These are phyloP conservation scores for Scutellaria galericulata DNA, from an alignment of 257 asterid genomes.

Conservation along the genomic window DNA sequence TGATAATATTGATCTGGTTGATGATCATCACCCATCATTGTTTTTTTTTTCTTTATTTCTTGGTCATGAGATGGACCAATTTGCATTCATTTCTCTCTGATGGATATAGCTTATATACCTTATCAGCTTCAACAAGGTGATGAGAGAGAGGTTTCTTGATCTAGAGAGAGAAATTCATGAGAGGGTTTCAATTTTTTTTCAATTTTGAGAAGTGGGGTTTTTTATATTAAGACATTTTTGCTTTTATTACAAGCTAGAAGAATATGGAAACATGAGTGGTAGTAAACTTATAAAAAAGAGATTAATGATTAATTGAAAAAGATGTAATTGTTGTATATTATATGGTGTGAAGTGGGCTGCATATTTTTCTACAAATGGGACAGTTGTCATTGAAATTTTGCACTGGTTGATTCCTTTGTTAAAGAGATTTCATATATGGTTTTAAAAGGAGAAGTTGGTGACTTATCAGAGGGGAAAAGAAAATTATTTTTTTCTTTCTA, in stretches of 20 bases:
- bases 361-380: conserved; percentile 48
- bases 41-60: not conserved
- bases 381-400: conserved; percentile 70
- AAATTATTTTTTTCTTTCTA: conserved; percentile 12
- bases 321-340: conserved; percentile 13
- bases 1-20: not conserved
- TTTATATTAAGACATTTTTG: conserved; percentile 44
- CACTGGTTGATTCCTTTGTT: conserved; percentile 56
- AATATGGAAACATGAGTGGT: conserved; percentile 17
- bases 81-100: conserved; percentile 44
- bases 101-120: conserved; percentile 60
- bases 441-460: conserved; percentile 49
- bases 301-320: not conserved
- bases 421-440: conserved; percentile 37
- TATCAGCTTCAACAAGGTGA: conserved; percentile 38
- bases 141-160: not conserved
- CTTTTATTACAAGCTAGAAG: conserved; percentile 46
- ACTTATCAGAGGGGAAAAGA: conserved; percentile 17
- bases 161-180: conserved; percentile 18
- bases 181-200: conserved; percentile 37
- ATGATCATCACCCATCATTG: conserved; percentile 27
- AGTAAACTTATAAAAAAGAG: conserved; percentile 6
- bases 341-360: conserved; percentile 58
- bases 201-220: conserved; percentile 46
- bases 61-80: conserved; percentile 34